Evolutionary conservation across 2,329 filamentous ascomycete genomes (phyloP).

Genomic region (Diaporthe aspalathi): DNA sequence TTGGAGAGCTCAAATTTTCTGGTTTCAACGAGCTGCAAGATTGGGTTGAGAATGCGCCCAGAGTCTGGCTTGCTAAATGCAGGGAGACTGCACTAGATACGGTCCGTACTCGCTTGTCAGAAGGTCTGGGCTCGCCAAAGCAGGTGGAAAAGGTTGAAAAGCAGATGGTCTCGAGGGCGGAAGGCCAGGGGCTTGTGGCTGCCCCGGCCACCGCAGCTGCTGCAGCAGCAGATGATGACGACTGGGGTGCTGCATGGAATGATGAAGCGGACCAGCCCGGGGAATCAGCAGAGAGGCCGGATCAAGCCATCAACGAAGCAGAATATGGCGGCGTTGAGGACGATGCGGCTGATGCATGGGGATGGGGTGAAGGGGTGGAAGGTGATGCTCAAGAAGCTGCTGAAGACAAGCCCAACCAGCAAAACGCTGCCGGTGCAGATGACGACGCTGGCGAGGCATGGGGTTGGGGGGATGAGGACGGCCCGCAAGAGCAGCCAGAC

Average conservation of each 20-base stretch:
- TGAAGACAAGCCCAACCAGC: conserved; percentile 41
- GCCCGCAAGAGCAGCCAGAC: conserved; percentile 47
- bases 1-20: conserved; percentile 73
- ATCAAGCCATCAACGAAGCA: conserved; percentile 33
- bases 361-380: conserved; percentile 48
- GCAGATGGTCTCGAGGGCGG: conserved; percentile 76
- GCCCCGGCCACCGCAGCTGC: conserved; percentile 45
- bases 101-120: conserved; percentile 75
- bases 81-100: conserved; percentile 82
- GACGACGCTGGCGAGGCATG: conserved; percentile 74
- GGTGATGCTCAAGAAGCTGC: conserved; percentile 43
- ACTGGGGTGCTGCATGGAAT: conserved; percentile 86
- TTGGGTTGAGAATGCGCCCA: conserved; percentile 84
- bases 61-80: conserved; percentile 87
- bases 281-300: conserved; percentile 40
- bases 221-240: conserved; percentile 60
- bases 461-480: conserved; percentile 84
- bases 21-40: conserved; percentile 73
- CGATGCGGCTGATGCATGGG: conserved; percentile 52
- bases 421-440: conserved; percentile 43
- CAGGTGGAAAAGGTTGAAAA: conserved; percentile 87
- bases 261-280: conserved; percentile 67
- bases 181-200: conserved; percentile 73
- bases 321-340: conserved; percentile 48
- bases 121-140: conserved; percentile 72